Base-by-base conservation (phyloP, 2,329 filamentous ascomycete species). In the Aspergillus unguis region DNA sequence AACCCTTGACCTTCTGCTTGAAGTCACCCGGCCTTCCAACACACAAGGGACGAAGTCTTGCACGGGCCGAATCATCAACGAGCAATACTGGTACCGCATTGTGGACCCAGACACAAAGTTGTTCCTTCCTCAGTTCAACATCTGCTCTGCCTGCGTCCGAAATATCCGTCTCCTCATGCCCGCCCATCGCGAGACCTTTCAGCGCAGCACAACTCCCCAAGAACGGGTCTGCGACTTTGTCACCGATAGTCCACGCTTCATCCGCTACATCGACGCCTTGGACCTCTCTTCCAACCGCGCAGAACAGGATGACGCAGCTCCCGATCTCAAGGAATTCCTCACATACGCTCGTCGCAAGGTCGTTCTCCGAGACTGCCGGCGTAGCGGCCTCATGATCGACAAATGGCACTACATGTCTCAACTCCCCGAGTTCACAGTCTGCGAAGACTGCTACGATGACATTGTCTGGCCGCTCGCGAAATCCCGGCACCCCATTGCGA, bases 401-500 rank as follows among this genome's bases (percentile, higher is more conserved):
- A 80, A 78, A 9, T 96, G 92, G 92, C 85, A 95, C 68, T 85
- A 82, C 50, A 90, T 95, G 68, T 83, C 87, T 1, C 77, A 82
- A 10, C 74, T 95, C 0, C 88, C 87, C 0, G 82, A 91, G 44
- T 84, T 96, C 62, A 90, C 87, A 1, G 86, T 95, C 3, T 97
- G 92, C 70, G 84, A 88, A 58, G 89, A 92, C 69, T 97, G 92
- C 69, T 96, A 88, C 67, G 82, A 89, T 11, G 85, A 90, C 25
- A 81, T 90, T 1, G 83, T 96, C n/a, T 83, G 81, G 70, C 90
- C 91, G 1, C 76, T 84, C 46, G 72, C 85, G 1, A 75, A 79
- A 29, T 75, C 78, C 3, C 71, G 78, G 36, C 74, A 72, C 37
- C 73, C 80, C 1, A 76, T 92, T 26, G 84, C 87, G 7, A 74